Percentiles rank a stretch among this genome's conserved stretches.
These are phyloP conservation scores for Skeletonema potamos DNA, from an alignment of 108 stramenopile species.

Conservation along the genomic window DNA sequence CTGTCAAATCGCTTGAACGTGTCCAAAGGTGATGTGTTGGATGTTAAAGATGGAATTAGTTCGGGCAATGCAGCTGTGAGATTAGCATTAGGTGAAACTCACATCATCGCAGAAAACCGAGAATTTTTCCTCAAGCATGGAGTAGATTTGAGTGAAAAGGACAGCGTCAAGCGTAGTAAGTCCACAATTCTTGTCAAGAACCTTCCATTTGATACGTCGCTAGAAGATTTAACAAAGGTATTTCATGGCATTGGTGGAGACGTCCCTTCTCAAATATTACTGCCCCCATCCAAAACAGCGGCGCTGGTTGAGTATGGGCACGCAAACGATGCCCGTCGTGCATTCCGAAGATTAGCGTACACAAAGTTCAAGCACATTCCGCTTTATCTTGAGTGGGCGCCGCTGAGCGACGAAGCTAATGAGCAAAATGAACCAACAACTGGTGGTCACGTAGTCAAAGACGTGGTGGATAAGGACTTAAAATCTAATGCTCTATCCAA, in stretches of 20 bases:
- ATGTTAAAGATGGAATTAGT: constrained; percentile 84
- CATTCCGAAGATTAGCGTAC: constrained; percentile 94
- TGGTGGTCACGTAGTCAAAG: constrained; percentile 6
- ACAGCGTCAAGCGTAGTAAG: constrained; percentile 63
- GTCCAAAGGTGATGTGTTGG: constrained; percentile 88
- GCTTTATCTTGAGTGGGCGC: constrained; percentile 98
- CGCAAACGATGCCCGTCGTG: constrained; percentile 84
- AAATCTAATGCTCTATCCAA: constrained; percentile 39
- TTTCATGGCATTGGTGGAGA: constrained; percentile 82
- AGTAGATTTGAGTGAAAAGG: constrained; percentile 79
- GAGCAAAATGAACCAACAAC: constrained; percentile 5
- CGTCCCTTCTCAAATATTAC: constrained; percentile 59
- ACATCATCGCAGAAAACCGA: constrained; percentile 91
- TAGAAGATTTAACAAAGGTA: constrained; percentile 85
- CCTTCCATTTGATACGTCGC: constrained; percentile 85
- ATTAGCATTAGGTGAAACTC: constrained; percentile 94
- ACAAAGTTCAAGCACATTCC: constrained; percentile 94
- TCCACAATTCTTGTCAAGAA: constrained; percentile 95
- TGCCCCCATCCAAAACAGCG: constrained; percentile 88
- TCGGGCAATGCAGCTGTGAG: constrained; percentile 92
- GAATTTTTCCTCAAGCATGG: constrained; percentile 89
- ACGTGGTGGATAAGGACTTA: constrained; percentile 18
- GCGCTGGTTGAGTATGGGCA: constrained; percentile 93
- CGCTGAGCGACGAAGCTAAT: constrained; percentile 45
- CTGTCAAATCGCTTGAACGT: constrained; percentile 88